These are phyloP conservation scores for Candida taoyuanica DNA, from an alignment of 805 yeast genomes.

Conservation along the genomic window DNA sequence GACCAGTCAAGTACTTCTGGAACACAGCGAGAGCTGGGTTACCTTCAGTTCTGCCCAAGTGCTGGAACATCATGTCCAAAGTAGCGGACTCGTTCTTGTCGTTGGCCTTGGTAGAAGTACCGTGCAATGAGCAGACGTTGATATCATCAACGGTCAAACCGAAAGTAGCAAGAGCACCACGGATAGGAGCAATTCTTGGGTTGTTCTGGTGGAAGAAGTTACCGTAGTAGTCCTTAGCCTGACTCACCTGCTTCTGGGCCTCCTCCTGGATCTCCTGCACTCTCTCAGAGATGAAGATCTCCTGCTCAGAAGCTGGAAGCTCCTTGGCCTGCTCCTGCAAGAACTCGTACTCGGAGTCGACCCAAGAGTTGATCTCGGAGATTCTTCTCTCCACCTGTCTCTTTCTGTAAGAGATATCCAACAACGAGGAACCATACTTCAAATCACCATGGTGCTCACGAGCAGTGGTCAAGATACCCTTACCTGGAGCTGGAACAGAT, in stretches of 20 bases:
- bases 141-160: conserved; percentile 91
- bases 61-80: conserved; percentile 86
- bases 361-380: conserved; percentile 76
- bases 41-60: conserved; percentile 95
- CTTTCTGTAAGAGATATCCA: conserved; percentile 89
- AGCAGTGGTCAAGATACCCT: conserved; percentile 98
- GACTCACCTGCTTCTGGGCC: conserved; percentile 76
- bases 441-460: conserved; percentile 82
- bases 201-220: conserved; percentile 88
- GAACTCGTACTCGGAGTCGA: conserved; percentile 70
- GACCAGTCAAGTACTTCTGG: conserved; percentile 99
- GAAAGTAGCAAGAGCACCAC: conserved; percentile 95
- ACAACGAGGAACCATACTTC: conserved; percentile 73
- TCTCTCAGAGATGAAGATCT: conserved; percentile 70
- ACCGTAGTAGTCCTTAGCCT: conserved; percentile 93
- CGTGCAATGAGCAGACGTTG: conserved; percentile 97
- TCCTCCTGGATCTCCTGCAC: conserved; percentile 83
- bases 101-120: conserved; percentile 97
- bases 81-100: conserved; percentile 97
- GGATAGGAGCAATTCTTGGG: conserved; percentile 91
- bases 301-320: conserved; percentile 44
- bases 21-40: conserved; percentile 96
- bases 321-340: conserved; percentile 67
- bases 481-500: conserved; percentile 99
- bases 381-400: conserved; percentile 83